Base-by-base conservation (phyloP, 768 basidiomycete species). In the Mycena indigotica region DNA sequence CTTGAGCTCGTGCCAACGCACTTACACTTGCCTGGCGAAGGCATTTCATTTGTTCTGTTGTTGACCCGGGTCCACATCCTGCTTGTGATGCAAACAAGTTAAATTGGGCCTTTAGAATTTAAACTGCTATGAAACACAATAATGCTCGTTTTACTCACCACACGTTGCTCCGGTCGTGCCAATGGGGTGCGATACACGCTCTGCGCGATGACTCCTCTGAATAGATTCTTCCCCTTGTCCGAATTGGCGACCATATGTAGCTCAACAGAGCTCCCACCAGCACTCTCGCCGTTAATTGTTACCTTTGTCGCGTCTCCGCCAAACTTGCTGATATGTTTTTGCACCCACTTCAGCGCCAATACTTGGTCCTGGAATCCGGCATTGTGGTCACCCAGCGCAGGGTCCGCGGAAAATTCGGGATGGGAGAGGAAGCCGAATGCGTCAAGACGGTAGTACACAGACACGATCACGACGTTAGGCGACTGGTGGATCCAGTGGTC, bases 371-470 rank as follows among this genome's bases (percentile, higher is more conserved):
- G 65, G 69, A 84, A 80, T 3, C 83, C 83, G 5, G 72, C 80
- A 52, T 86, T 85, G 53, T 80, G 67, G 63, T 85, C 81, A 0
- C 80, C 83, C 24, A 74, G 63, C 0, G 58, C 53, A 10, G 72
- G 28, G 52, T 79, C 68, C 24, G 24, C 28, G 2, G 63, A 52
- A 53, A 86, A 77, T 21, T 77, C 80, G 1, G 85, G 81, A 6
- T 72, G 66, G 1, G 83, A 69, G 25, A 86, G 77, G 72, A 88
- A 88, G 24, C 88, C 88, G 63, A 88, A 80, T 0, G 82, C 80
- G 51, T 78, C 77, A 23, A 88, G 78, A 17, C 83, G 82, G 67
- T 88, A 88, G 67, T 88, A 86, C 5, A 87, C 79, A 0, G 86
- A 85, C 8, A 86, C 85, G 52, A 86, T 74, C 39, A 88, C 78